Conservation (phyloP, 176 grass and related monocot species). For the Carex littledalei region DNA sequence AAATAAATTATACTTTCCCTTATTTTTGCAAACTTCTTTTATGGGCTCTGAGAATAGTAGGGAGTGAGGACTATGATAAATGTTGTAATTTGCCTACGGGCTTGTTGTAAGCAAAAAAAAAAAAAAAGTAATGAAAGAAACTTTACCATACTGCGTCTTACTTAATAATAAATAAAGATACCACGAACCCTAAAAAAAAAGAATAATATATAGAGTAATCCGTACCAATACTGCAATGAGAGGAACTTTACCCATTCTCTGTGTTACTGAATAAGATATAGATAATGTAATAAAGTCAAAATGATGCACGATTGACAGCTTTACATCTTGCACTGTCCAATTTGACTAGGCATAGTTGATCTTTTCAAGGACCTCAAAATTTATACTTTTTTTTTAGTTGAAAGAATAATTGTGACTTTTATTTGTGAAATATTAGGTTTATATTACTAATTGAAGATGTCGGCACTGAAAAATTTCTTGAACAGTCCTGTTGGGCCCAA, state of each 20-base stretch:
- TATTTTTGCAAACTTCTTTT: too few relatives aligned
- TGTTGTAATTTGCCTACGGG: too few relatives aligned
- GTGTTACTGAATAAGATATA: not conserved
- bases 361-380: not conserved
- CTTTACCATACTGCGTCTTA: not conserved
- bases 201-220: not conserved
- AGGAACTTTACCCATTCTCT: not conserved
- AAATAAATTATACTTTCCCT: not conserved
- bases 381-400: not conserved
- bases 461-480: slow-evolving; percentile 40
- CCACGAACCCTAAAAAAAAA: too few relatives aligned
- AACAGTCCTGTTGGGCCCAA: slow-evolving; percentile 81
- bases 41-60: too few relatives aligned
- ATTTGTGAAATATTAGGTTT: slow-evolving; percentile 10
- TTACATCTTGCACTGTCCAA: not conserved
- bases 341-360: not conserved
- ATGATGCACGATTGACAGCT: not conserved
- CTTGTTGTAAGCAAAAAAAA: too few relatives aligned
- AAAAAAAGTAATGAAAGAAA: not conserved
- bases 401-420: not conserved
- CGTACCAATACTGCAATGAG: not conserved
- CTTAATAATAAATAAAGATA: not conserved
- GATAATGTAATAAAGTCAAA: not conserved
- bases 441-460: slow-evolving; percentile 20
- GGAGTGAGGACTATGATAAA: too few relatives aligned